phyloP scores from a whole-genome alignment of 2,329 filamentous ascomycete genomes.

The Pseudofabraea citricarpa region DNA sequence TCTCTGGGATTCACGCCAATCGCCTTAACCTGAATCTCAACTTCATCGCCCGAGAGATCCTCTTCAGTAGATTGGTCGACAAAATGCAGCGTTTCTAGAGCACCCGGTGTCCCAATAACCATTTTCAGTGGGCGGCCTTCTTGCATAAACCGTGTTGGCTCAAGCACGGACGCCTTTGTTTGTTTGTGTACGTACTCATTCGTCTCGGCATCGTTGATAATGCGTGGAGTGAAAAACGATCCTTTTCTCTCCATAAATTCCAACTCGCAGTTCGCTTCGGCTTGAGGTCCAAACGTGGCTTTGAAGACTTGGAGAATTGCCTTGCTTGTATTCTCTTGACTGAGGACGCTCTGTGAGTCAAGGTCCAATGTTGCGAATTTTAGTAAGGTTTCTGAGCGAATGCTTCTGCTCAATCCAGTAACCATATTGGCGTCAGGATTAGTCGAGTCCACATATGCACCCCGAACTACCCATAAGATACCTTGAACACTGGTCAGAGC shows the following conservation, averaged over 20 bases:
- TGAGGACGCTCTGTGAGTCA: constrained; percentile 24
- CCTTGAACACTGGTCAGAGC: constrained; percentile 33
- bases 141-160: constrained; percentile 14
- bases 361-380: constrained; percentile 24
- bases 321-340: constrained; percentile 21
- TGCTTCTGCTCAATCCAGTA: constrained; percentile 22
- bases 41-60: constrained; percentile 13
- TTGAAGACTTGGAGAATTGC: constrained; percentile 16
- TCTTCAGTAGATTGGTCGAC: constrained; percentile 12
- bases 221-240: constrained; percentile 22
- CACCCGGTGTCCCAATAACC: constrained; percentile 17
- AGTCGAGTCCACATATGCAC: constrained; percentile 31
- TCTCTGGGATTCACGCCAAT: constrained; percentile 25
- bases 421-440: constrained; percentile 23
- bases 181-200: constrained; percentile 21
- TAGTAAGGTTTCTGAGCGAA: constrained; percentile 21
- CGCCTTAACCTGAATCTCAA: constrained; percentile 27
- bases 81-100: constrained; percentile 24
- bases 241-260: constrained; percentile 21
- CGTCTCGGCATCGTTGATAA: constrained; percentile 24
- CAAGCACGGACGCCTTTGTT: constrained; percentile 11
- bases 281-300: constrained; percentile 10
- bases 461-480: constrained; percentile 45
- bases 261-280: constrained; percentile 14
- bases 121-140: constrained; percentile 17